Base-by-base conservation (phyloP, 441 rosid genomes). In the Raphanus hybrid region DNA sequence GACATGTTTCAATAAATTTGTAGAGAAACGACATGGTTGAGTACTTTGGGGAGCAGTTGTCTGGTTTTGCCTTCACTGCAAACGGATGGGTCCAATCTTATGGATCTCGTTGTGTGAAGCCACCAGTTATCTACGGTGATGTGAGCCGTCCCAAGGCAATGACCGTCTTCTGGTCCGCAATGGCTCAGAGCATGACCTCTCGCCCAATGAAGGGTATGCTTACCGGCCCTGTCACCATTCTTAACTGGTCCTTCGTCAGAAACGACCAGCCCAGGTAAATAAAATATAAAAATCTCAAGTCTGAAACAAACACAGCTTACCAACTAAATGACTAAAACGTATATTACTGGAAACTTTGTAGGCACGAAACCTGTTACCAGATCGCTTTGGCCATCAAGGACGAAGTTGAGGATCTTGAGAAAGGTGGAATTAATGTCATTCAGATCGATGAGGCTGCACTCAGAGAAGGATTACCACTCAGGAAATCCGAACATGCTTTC, bases 171-270 rank as follows among this genome's bases (percentile, higher is more conserved):
- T 96, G 98, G 99, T 96, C 99, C n/a, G 67, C 98, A 32, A 64
- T 79, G 18, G 99, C 99, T 20, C 99, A 93, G 83, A 92, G 98
- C 90, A 88, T 96, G 97, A 92, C 99, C 75, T 59, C 88, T 64
- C 97, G 97, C 87, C 98, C 98, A 74, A 96, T 96, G 99, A 96
- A 96, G 91, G 99, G 99, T 29, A 96, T 96, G 99, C 98, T 96
- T 84, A 96, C 98, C 0, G 98, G 98, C 27, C 99, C 99, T 0
- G 99, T 96, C 77, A 96, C 98, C 84, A 96, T 96, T 76, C 92
- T 96, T 77, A 93, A 96, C 91, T 96, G 98, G 98, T 96, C 98
- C 75, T 96, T 96, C 9, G 97, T 95, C 75, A 81, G 98, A 41
- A 95, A 95, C 64, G 98, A 95, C 86, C 99, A 95, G 76, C 99